Evolutionary conservation across 2,329 filamentous ascomycete species (phyloP), one percentile per base, ranked within the genome.

Genomic region (Cladophialophora yegresii): DNA sequence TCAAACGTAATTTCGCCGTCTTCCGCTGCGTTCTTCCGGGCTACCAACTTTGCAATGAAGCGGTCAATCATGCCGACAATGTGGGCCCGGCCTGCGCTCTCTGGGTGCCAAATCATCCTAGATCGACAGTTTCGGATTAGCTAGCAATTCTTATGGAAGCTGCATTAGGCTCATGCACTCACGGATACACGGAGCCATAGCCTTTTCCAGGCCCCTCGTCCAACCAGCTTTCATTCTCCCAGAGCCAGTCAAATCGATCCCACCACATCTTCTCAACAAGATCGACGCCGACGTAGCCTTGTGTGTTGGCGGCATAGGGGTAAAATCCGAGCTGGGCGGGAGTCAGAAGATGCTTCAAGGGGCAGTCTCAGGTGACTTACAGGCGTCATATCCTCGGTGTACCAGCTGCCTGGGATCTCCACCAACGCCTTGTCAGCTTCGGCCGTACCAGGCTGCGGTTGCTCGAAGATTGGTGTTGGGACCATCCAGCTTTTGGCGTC

Each of bases 241-340:
- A 78, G n/a, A 86, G 75, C 78, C 81, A 88, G 65, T 82, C 77
- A 69, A 87, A 85, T 12, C 83, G 79, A 69, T 86, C 84, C 69
- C 78, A 82, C 85, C 85, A 87, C 77, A 87, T 83, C 64, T 82
- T 78, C 76, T 87, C 85, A 30, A 87, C 80, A 1, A 83, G 78
- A 9, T 81, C 77, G 4, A 82, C 80, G 59, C 84, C 82, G 0
- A 87, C 84, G 70, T 86, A 87, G 1, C 85, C 85, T 50, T 83
- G 81, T 2, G 80, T 83, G 65, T 86, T 87, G 1, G 77, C 72
- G 0, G 71, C 66, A 32, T 77, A 77, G 0, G 79, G 79, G 10
- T 80, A 75, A 64, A 76, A 81, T 43, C 79, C 78, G 72, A 81
- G 76, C 0, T 67, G 55, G 55, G 36, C 23, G 16, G 40, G 30